A percentile compares a stretch with the other conserved stretches of the same genome.
Conservation (phyloP, 2,329 filamentous ascomycete species). For the Fusarium coicis region DNA sequence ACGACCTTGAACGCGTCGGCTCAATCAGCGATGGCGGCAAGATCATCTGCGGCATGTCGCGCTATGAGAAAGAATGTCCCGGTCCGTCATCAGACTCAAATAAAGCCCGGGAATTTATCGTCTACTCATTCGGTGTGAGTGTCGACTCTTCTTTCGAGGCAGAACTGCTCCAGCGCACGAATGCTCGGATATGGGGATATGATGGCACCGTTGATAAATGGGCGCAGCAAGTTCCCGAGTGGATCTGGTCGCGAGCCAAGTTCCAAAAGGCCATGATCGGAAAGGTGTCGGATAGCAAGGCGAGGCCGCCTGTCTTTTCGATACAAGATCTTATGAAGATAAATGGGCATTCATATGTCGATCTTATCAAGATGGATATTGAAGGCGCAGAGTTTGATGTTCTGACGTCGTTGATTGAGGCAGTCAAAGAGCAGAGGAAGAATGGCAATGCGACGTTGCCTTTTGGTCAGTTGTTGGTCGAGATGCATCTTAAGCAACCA, state of each 20-base stretch:
- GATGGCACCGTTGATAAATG: neutral
- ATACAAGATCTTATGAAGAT: neutral
- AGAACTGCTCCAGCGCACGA: neutral
- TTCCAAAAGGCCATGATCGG: neutral
- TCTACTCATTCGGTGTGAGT: neutral
- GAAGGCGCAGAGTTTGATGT: neutral
- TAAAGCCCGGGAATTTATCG: neutral
- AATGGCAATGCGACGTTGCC: neutral
- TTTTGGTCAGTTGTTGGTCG: neutral
- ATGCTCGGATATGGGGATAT: slow-evolving; percentile 5
- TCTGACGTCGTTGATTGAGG: neutral
- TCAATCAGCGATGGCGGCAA: neutral
- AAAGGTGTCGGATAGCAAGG: neutral
- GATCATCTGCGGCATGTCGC: neutral
- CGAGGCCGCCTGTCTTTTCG: neutral
- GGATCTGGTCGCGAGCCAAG: neutral
- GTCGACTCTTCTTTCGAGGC: neutral
- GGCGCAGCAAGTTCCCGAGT: neutral
- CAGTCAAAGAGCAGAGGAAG: neutral
- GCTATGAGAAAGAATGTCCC: neutral
- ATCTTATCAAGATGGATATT: slow-evolving; percentile 1
- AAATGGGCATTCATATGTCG: neutral
- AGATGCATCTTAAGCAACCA: neutral
- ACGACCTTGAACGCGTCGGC: neutral
- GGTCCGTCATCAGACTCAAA: neutral